phyloP scores from a whole-genome alignment of 2,329 filamentous ascomycete genomes.

The Colletotrichum sp. region DNA sequence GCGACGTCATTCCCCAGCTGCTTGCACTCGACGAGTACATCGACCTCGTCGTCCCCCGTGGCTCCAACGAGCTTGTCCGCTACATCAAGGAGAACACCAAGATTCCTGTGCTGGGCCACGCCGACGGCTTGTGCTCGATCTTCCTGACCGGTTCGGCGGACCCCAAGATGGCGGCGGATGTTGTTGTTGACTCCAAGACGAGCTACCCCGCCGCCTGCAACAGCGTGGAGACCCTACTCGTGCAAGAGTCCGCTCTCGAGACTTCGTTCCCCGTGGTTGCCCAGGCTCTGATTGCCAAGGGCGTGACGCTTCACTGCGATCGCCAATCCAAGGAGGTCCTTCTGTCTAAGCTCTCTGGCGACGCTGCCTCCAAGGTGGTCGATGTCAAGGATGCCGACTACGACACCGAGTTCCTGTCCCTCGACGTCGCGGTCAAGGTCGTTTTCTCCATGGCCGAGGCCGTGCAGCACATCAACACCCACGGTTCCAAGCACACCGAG shows the following conservation, averaged over 20 bases:
- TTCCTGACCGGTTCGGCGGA: constrained; percentile 86
- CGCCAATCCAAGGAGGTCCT: constrained; percentile 69
- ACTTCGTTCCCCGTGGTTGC: constrained; percentile 72
- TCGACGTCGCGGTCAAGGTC: constrained; percentile 83
- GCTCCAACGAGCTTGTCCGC: constrained; percentile 87
- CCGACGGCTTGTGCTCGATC: constrained; percentile 88
- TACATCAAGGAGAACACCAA: constrained; percentile 90
- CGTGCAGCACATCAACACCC: constrained; percentile 86
- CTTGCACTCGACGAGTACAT: constrained; percentile 85
- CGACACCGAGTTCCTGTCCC: constrained; percentile 86
- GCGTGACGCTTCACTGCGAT: constrained; percentile 86
- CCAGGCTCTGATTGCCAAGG: constrained; percentile 74
- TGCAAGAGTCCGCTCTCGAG: constrained; percentile 73
- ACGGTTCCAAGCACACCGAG: constrained; percentile 95
- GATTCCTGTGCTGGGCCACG: constrained; percentile 95
- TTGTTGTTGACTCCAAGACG: constrained; percentile 90
- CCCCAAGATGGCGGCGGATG: constrained; percentile 70
- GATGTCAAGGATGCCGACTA: constrained; percentile 76
- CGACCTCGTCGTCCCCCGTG: constrained; percentile 92
- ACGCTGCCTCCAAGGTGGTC: constrained; percentile 55
- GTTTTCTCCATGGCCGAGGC: constrained; percentile 73
- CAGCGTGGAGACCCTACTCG: constrained; percentile 87
- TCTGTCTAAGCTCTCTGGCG: constrained; percentile 27
- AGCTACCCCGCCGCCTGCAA: constrained; percentile 97
- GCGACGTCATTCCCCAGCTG: constrained; percentile 89